Percentiles rank a stretch among this genome's conserved stretches.
These are phyloP conservation scores for Tothia fuscella DNA, from an alignment of 2,329 filamentous ascomycete genomes.

Conservation along the genomic window DNA sequence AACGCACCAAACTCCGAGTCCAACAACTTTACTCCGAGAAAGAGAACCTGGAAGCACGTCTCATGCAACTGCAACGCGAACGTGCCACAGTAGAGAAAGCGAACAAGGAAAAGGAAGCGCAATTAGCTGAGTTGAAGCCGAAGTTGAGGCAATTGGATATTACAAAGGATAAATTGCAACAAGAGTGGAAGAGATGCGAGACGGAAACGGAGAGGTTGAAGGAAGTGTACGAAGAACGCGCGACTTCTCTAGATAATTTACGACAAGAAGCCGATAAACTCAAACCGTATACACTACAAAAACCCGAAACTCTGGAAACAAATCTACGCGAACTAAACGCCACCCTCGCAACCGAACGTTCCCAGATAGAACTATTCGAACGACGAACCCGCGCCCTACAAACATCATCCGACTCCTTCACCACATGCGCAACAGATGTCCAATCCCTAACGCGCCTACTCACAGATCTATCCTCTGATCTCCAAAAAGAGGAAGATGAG, in stretches of 20 bases:
- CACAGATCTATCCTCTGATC: slow-evolving; percentile 73
- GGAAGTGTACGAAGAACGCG: slow-evolving; percentile 57
- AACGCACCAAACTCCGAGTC: slow-evolving; percentile 75
- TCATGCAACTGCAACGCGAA: slow-evolving; percentile 71
- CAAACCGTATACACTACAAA: slow-evolving; percentile 83
- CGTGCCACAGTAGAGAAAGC: slow-evolving; percentile 69
- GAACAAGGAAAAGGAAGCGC: slow-evolving; percentile 70
- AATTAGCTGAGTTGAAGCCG: slow-evolving; percentile 79
- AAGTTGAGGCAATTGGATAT: slow-evolving; percentile 67
- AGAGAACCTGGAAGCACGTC: slow-evolving; percentile 67
- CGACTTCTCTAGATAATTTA: slow-evolving; percentile 54
- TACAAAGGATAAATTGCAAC: slow-evolving; percentile 70
- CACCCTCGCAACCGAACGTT: slow-evolving; percentile 64
- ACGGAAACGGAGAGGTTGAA: slow-evolving; percentile 68
- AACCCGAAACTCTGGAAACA: slow-evolving; percentile 69
- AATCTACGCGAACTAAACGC: slow-evolving; percentile 72
- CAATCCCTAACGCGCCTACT: slow-evolving; percentile 79
- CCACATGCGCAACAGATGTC: slow-evolving; percentile 73
- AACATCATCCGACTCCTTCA: slow-evolving; percentile 82
- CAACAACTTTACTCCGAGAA: slow-evolving; percentile 78
- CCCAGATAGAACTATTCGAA: slow-evolving; percentile 78
- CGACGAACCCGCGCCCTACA: slow-evolving; percentile 79
- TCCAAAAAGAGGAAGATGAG: slow-evolving; percentile 87
- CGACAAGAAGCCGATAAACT: slow-evolving; percentile 82
- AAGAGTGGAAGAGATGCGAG: slow-evolving; percentile 73